phyloP scores from a whole-genome alignment of 2,329 filamentous ascomycete genomes.

The Sclerotinia minor region DNA sequence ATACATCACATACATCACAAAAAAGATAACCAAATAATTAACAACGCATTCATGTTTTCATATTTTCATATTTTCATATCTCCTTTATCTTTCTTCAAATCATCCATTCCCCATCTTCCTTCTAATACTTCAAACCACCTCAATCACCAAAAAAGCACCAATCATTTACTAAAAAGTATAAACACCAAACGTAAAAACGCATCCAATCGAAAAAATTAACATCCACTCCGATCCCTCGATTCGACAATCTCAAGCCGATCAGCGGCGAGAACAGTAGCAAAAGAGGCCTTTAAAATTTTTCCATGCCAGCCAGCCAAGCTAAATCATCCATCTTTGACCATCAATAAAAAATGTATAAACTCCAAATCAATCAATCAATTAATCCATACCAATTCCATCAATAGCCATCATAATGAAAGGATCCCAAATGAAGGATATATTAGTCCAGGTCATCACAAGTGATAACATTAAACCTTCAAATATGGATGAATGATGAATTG shows the following conservation, averaged over 20 bases:
- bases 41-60: neutral
- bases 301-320: neutral
- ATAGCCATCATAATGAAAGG: neutral
- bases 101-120: neutral
- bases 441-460: neutral
- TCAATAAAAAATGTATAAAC: neutral
- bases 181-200: slow-evolving; percentile 8
- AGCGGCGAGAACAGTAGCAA: slow-evolving; percentile 22
- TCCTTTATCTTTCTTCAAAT: neutral
- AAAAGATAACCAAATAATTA: no score
- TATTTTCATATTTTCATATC: neutral
- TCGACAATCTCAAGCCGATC: slow-evolving; percentile 23
- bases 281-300: neutral
- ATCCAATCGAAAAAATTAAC: neutral
- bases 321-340: slow-evolving; percentile 1
- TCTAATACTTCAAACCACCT: neutral
- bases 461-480: neutral
- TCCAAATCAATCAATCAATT: slow-evolving; percentile 1
- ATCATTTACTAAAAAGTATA: neutral
- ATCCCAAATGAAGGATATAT: neutral
- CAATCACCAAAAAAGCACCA: slow-evolving; percentile 2
- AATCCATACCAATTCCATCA: neutral
- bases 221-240: slow-evolving; percentile 8
- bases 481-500: neutral
- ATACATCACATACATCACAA: neutral